These are phyloP conservation scores for Beauveria sp. DNA, from an alignment of 2,329 filamentous ascomycete genomes.

Conservation along the genomic window DNA sequence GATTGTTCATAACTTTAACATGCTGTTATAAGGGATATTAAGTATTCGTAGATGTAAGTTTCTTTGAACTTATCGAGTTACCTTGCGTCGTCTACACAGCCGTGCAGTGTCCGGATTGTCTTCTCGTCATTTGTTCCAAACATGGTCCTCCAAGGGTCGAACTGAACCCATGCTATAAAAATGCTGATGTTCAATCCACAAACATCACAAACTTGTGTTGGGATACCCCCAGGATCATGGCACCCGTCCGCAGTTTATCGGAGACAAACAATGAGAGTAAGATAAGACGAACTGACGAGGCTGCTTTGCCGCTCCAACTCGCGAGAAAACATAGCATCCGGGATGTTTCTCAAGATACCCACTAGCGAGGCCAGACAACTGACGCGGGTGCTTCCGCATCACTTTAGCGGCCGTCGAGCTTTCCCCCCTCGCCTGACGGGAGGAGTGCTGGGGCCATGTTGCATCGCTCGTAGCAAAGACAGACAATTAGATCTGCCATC, in stretches of 20 bases:
- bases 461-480: neutral
- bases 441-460: neutral
- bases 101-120: too few species aligned
- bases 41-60: too few species aligned
- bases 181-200: neutral
- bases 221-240: neutral
- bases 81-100: too few species aligned
- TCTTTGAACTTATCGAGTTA: too few species aligned
- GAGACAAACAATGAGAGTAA: neutral
- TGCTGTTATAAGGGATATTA: too few species aligned
- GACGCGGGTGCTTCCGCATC: constrained; percentile 10
- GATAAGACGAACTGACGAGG: neutral
- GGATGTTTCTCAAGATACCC: neutral
- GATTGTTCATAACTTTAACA: too few species aligned
- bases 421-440: neutral
- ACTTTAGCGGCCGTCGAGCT: neutral
- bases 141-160: neutral
- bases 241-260: neutral
- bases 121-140: too few species aligned
- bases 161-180: neutral
- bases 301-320: neutral
- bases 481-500: neutral
- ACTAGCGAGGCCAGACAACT: neutral
- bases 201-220: neutral
- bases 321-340: neutral